Percentiles rank a stretch among this genome's conserved stretches.
Evolutionary conservation across 805 yeast genomes (phyloP).

Genomic region (Cyberlindnera samutprakarnensis): DNA sequence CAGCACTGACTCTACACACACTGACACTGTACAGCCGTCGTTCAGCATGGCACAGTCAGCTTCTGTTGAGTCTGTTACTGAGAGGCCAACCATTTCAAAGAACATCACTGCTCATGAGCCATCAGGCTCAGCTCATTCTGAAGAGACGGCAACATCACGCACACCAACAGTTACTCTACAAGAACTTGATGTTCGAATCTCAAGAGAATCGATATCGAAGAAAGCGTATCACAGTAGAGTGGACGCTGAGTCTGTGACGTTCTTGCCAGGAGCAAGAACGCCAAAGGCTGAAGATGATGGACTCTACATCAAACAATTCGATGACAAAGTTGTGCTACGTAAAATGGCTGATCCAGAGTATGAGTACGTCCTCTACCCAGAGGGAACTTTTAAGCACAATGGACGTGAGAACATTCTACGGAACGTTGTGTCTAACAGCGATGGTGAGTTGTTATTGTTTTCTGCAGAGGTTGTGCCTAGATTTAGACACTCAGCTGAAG

Average conservation of each 20-base stretch:
- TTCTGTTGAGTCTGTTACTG: too few relatives aligned
- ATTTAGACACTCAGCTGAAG: conserved; percentile 66
- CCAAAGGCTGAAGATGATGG: conserved; percentile 37
- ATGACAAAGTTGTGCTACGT: conserved; percentile 20
- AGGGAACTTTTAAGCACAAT: conserved; percentile 32
- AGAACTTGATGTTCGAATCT: conserved; percentile 7
- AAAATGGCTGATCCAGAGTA: conserved; percentile 24
- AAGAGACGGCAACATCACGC: too few relatives aligned
- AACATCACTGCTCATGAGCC: background rate
- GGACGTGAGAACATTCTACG: conserved; percentile 34
- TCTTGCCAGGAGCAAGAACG: conserved; percentile 21
- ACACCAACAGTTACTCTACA: conserved; percentile 5
- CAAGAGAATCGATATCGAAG: conserved; percentile 8
- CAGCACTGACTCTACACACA: too few relatives aligned
- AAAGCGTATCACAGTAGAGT: conserved; percentile 1
- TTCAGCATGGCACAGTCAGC: too few relatives aligned
- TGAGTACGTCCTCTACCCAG: conserved; percentile 18
- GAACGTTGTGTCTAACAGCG: conserved; percentile 35
- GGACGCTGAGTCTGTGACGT: conserved; percentile 13
- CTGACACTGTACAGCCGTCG: too few relatives aligned
- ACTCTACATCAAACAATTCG: conserved; percentile 23
- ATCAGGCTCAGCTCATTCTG: too few relatives aligned
- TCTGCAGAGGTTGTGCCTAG: conserved; percentile 40
- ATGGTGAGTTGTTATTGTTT: conserved; percentile 44
- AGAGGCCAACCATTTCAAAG: background rate